Conservation (phyloP, 148 eudicot species). For the Chenopodium suecicum region DNA sequence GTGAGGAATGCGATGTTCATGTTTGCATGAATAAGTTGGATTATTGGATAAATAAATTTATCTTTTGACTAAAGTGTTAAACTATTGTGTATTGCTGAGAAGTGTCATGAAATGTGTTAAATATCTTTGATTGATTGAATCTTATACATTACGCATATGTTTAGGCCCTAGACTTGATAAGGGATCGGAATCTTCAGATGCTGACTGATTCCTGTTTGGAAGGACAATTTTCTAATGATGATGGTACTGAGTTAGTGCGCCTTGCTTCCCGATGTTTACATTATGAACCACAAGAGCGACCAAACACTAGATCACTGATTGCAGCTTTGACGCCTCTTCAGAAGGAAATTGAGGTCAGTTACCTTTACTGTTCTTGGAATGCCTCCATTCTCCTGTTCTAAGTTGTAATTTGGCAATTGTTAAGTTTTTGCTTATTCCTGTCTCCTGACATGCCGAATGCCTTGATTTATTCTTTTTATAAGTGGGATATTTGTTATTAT, state of each 20-base stretch:
- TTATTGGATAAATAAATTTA: background rate
- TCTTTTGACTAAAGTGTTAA: background rate
- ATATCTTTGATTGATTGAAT: background rate
- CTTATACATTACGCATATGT: constrained; percentile 13
- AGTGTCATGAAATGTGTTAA: background rate
- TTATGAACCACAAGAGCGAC: constrained; percentile 64
- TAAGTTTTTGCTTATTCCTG: background rate
- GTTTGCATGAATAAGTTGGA: background rate
- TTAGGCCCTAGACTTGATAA: constrained; percentile 70
- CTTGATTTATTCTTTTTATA: background rate
- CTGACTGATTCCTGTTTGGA: constrained; percentile 69
- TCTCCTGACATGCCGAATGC: background rate
- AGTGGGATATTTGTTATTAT: no score
- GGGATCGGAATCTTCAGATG: constrained; percentile 67
- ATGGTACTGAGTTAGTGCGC: constrained; percentile 59
- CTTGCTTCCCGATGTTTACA: constrained; percentile 69
- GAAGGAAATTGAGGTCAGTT: constrained; percentile 60
- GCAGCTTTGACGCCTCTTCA: constrained; percentile 63
- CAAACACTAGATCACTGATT: constrained; percentile 56
- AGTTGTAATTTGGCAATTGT: background rate
- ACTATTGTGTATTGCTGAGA: background rate
- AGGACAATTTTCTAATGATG: constrained; percentile 61
- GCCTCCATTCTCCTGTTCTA: background rate
- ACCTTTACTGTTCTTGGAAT: background rate
- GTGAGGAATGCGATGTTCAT: background rate